Conservation (phyloP, 2,329 filamentous ascomycete genomes). For the Microthyrium microscopicum region DNA sequence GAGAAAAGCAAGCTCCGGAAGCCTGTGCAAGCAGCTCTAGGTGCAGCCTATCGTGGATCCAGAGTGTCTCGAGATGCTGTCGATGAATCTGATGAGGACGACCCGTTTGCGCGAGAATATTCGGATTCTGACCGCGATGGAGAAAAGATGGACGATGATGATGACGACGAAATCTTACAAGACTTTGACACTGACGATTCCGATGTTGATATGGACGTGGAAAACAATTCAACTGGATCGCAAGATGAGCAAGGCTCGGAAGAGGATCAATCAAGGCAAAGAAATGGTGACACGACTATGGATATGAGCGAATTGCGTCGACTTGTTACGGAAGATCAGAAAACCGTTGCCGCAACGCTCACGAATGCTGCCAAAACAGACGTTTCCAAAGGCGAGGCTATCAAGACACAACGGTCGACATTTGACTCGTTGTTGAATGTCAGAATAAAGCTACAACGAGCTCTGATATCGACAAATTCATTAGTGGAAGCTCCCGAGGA, state of each 20-base stretch:
- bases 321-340: constrained; percentile 52
- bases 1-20: constrained; percentile 73
- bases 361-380: constrained; percentile 57
- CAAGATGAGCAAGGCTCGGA: constrained; percentile 29
- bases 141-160: constrained; percentile 13
- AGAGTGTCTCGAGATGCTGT: constrained; percentile 55
- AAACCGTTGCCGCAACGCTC: constrained; percentile 45
- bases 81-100: constrained; percentile 36
- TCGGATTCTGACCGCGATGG: constrained; percentile 26
- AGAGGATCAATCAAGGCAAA: constrained; percentile 25
- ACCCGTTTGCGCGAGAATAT: constrained; percentile 22
- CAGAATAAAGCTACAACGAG: constrained; percentile 86
- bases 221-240: constrained; percentile 19
- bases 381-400: constrained; percentile 67
- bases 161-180: constrained; percentile 14
- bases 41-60: constrained; percentile 64
- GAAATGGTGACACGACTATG: constrained; percentile 11
- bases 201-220: constrained; percentile 12
- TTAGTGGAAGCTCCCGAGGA: constrained; percentile 24
- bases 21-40: constrained; percentile 50
- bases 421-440: constrained; percentile 84
- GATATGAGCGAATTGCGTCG: constrained; percentile 44
- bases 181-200: no score
- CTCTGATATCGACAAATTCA: constrained; percentile 66
- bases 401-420: constrained; percentile 67